Evolutionary conservation across 495 filamentous ascomycete species (phyloP), one percentile per base, ranked within the genome.

Genomic region (Penicillium pancosmium): DNA sequence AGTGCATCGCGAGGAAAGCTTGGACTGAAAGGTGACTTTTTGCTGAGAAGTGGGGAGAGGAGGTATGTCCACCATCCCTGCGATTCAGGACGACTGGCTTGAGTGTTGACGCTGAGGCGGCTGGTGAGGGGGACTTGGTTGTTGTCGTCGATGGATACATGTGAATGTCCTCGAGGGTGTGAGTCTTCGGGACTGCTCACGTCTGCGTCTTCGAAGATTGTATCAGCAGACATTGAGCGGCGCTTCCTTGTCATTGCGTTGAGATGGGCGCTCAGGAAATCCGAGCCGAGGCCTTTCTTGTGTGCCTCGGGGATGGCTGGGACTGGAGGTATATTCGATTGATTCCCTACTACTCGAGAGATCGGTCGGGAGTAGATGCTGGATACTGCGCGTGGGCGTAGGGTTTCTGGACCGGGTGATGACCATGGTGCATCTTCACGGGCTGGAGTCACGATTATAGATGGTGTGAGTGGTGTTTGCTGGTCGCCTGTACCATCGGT

Each of bases 1-100:
- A 61, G 68, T 55, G 21, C 73, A 71, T 46, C 75, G 31, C 15
- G 68, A 61, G 25, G 79, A 69, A 52, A 73, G 36, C 25, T 65
- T 4, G 71, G 64, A 31, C 67, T 67, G 4, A 66, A 48, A 4
- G 70, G 69, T n/a, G 69, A 73, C 47, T 59, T 71, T 10, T 64
- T 79, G 18, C 78, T 73, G 41, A 85, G 65, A 55, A 96, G 88
- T 0, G 92, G 92, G 1, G 91, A 92, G 2, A 87, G 87, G 43
- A 96, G 82, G 57, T 88, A 82, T 59, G 90, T 92, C 92, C 92
- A 97, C 92, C 92, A 97, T 11, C 91, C 91, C 36, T 84, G 81
- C 4, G 91, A 91, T 36, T 82, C 76, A 11, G 82, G 80, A 46
- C 84, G 81, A 40, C 82, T 82, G 6, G 73, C 66, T 40, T 82